These are phyloP conservation scores for Pyrenophora tritici-repentis DNA, from an alignment of 2,329 filamentous ascomycete genomes.

Conservation along the genomic window DNA sequence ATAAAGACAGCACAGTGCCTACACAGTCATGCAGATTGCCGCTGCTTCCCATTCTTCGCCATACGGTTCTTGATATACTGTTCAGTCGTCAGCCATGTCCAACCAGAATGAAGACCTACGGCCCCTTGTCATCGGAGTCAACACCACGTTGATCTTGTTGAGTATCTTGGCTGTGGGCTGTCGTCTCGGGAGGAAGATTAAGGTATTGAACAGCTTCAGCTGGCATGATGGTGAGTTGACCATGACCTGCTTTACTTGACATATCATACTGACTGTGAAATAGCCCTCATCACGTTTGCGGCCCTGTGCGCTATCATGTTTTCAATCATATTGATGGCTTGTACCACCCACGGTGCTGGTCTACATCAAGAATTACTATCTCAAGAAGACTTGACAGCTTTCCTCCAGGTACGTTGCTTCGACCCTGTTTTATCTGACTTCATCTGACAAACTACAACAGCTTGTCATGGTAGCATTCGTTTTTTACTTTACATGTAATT, in stretches of 20 bases:
- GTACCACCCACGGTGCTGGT: slow-evolving; percentile 32
- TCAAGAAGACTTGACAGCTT: slow-evolving; percentile 8
- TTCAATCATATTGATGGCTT: slow-evolving; percentile 31
- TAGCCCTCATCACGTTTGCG: slow-evolving; percentile 31
- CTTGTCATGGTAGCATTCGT: slow-evolving; percentile 31
- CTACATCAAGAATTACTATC: slow-evolving; percentile 17
- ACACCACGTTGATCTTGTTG: slow-evolving; percentile 30
- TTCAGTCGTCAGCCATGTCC: slow-evolving; percentile 9
- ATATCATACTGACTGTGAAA: slow-evolving; percentile 6
- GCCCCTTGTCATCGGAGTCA: slow-evolving; percentile 30
- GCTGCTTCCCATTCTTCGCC: not conserved
- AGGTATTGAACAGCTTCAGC: slow-evolving; percentile 28
- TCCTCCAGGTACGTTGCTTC: slow-evolving; percentile 18
- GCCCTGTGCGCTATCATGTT: slow-evolving; percentile 31
- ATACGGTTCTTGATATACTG: not conserved
- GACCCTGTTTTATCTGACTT: no score
- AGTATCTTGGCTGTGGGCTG: slow-evolving; percentile 30
- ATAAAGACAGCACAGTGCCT: not conserved
- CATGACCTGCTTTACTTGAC: no score
- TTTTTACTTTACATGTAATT: slow-evolving; percentile 50
- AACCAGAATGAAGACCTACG: slow-evolving; percentile 12
- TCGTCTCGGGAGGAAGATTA: slow-evolving; percentile 28
- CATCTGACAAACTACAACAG: not conserved
- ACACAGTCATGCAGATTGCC: not conserved
- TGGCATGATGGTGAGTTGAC: slow-evolving; percentile 34